Conservation (phyloP, 306 rosid genomes). For the Canavalia ensiformis region DNA sequence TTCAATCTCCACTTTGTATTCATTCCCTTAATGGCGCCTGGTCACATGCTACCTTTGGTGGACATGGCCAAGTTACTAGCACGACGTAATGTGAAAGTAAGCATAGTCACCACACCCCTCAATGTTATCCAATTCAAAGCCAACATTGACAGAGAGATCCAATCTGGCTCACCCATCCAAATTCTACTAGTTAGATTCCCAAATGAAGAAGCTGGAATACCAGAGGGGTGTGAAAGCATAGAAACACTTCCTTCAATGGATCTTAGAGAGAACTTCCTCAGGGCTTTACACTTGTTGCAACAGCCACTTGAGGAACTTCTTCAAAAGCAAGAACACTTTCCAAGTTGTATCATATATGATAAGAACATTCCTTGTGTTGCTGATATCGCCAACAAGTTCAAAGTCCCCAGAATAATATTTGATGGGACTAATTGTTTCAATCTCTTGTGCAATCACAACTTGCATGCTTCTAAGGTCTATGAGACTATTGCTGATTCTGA, state of each 20-base stretch:
- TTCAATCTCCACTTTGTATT: slow-evolving; percentile 63
- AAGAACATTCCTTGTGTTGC: slow-evolving; percentile 53
- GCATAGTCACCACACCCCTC: slow-evolving; percentile 70
- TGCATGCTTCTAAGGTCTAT: slow-evolving; percentile 18
- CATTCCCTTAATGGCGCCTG: slow-evolving; percentile 78
- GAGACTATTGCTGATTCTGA: slow-evolving; percentile 35
- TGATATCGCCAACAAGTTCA: slow-evolving; percentile 40
- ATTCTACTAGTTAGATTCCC: slow-evolving; percentile 52
- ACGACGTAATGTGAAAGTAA: slow-evolving; percentile 58
- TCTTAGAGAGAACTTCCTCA: slow-evolving; percentile 55
- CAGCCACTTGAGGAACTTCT: slow-evolving; percentile 48
- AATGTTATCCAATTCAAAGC: slow-evolving; percentile 58
- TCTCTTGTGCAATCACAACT: slow-evolving; percentile 47
- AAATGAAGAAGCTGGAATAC: slow-evolving; percentile 50
- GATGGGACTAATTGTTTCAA: slow-evolving; percentile 48
- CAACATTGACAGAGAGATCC: slow-evolving; percentile 49
- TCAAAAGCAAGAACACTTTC: slow-evolving; percentile 45
- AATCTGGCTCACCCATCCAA: slow-evolving; percentile 50
- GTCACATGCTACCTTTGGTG: slow-evolving; percentile 82
- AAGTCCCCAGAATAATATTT: slow-evolving; percentile 62
- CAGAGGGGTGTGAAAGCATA: slow-evolving; percentile 58
- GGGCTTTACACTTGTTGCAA: slow-evolving; percentile 53
- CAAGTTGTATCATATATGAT: slow-evolving; percentile 62
- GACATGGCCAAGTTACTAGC: slow-evolving; percentile 75
- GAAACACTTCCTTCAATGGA: slow-evolving; percentile 67